Evolutionary conservation across 345 rosid genomes (phyloP), one percentile per base, ranked within the genome.

Genomic region (Erucastrum elatum): DNA sequence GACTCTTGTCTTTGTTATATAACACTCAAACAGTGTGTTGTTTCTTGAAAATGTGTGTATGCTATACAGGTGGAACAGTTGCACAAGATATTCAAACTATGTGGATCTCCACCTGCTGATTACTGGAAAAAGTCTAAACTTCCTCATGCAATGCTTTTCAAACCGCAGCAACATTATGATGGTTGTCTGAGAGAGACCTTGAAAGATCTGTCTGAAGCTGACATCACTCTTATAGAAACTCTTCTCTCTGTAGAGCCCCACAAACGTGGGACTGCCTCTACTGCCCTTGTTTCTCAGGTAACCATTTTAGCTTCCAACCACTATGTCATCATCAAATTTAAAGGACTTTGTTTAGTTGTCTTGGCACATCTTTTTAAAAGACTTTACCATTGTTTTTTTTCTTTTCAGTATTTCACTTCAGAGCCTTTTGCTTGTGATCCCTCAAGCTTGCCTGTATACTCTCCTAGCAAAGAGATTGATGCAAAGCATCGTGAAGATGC

Each of bases 401-500:
- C n/a, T 80, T 80, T 77, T 77, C 91, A 94, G 99, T 94, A 91
- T 86, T 94, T 94, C 77, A 84, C 85, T 29, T 71, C 88, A 64
- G 86, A 84, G 81, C 99, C 99, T 82, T 83, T 90, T 70, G 91
- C 99, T 55, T 92, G 97, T 85, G 98, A 94, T 65, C 94, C 98
- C 15, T 91, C 98, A 80, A 90, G 89, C 84, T 82, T 94, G 84
- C 99, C 99, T 21, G 79, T 84, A 66, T 92, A 91, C 82, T 91
- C 97, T 21, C 99, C 99, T 35, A 90, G 89, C 88, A 94, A 94
- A 81, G 99, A 91, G 87, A 90, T 94, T 31, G 99, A 94, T 69
- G 99, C 97, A 35, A 94, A 92, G 84, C 78, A 86, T 79, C 91
- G 90, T 21, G 95, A 92, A 80, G 96, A 90, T 29, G 82, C 87